phyloP scores from a whole-genome alignment of 2,329 filamentous ascomycete species.

The Colletotrichum cuscutae region DNA sequence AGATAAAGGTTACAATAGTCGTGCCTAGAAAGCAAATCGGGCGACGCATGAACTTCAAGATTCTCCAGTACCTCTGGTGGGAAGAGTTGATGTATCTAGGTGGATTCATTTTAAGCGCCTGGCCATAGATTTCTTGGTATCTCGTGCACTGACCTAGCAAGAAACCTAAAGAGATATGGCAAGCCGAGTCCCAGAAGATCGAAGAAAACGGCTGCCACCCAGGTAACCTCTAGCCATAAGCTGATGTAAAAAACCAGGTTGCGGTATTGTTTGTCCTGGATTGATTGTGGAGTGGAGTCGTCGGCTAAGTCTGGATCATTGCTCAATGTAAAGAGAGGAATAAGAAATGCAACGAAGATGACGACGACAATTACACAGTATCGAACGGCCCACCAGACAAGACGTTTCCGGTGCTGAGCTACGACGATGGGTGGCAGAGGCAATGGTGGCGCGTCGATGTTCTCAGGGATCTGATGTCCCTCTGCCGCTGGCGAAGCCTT shows the following conservation, averaged over 20 bases:
- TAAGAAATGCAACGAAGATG: constrained; percentile 34
- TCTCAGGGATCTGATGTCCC: not conserved
- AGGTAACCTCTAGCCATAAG: constrained; percentile 37
- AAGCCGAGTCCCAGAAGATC: constrained; percentile 37
- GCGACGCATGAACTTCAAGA: constrained; percentile 38
- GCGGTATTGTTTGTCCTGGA: constrained; percentile 29
- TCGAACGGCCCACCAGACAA: constrained; percentile 36
- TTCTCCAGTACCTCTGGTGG: constrained; percentile 42
- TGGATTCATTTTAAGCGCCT: too few relatives aligned
- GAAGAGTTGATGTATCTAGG: constrained; percentile 43
- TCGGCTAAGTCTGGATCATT: constrained; percentile 30
- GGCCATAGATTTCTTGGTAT: too few relatives aligned
- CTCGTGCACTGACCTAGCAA: constrained; percentile 36
- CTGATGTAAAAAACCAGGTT: constrained; percentile 39
- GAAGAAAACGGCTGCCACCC: constrained; percentile 37
- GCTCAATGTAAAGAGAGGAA: constrained; percentile 37
- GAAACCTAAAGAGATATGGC: constrained; percentile 40
- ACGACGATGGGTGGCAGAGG: not conserved
- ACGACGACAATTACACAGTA: constrained; percentile 35
- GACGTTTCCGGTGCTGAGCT: constrained; percentile 1
- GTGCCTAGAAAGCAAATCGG: constrained; percentile 39
- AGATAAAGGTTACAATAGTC: constrained; percentile 28
- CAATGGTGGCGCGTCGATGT: not conserved
- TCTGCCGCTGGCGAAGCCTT: not conserved
- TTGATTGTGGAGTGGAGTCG: constrained; percentile 14